Percentiles rank a stretch among this genome's conserved stretches.
Evolutionary conservation across 2,329 filamentous ascomycete genomes (phyloP).

Genomic region (Alternaria viburni): DNA sequence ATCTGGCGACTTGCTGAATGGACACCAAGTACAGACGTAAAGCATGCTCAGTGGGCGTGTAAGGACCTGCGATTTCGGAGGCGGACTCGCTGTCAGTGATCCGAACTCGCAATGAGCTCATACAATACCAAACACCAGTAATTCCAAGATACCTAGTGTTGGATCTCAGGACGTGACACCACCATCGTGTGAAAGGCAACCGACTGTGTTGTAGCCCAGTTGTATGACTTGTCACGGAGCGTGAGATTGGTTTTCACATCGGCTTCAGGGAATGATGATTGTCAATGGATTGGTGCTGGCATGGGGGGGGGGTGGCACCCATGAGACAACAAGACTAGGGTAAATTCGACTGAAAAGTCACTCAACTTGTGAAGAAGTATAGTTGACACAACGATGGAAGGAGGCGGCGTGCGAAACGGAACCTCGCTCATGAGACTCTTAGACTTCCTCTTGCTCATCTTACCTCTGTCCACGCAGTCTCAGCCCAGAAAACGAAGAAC

Average conservation of each 20-base stretch:
- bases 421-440: not conserved
- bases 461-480: not conserved
- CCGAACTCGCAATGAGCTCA: not conserved
- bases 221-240: constrained; percentile 9
- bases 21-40: constrained; percentile 21
- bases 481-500: not conserved
- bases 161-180: constrained; percentile 18
- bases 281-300: constrained; percentile 18
- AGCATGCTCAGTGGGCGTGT: constrained; percentile 24
- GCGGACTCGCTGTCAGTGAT: constrained; percentile 4
- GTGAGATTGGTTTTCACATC: constrained; percentile 30
- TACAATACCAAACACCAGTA: not conserved
- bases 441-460: not conserved
- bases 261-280: constrained; percentile 18
- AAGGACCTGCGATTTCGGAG: constrained; percentile 6
- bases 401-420: not conserved
- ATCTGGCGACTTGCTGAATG: not conserved
- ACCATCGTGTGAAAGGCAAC: not conserved
- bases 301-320: constrained; percentile 10
- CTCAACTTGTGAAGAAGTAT: constrained; percentile 33
- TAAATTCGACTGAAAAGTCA: constrained; percentile 4
- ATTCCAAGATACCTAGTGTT: constrained; percentile 33
- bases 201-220: constrained; percentile 16
- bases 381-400: constrained; percentile 3
- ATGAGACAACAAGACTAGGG: constrained; percentile 29